Base-by-base conservation (phyloP, 208 protist species). In the Tritrichomonas foetus region DNA sequence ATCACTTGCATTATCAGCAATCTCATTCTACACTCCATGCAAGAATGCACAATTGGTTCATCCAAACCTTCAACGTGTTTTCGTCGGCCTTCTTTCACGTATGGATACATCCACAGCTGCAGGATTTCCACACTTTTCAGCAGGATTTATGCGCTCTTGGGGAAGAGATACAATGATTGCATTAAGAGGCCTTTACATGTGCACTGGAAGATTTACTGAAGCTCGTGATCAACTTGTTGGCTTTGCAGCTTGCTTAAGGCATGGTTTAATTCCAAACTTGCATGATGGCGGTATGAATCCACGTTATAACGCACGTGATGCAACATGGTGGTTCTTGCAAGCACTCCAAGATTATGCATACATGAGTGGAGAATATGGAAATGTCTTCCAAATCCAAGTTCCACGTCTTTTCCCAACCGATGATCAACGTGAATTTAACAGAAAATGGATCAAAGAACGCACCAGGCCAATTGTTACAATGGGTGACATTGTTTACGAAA, bases 221-320 rank as follows among this genome's bases (percentile, higher is more conserved):
- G 78, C 78, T 39, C 8, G 47, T 22, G 78, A 89, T 89, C 78
- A 89, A 20, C 30, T 89, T 9, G 44, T 89, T 39, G 41, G 47
- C 0, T 89, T 89, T 47, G 78, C 47, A 44, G 41, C 78, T 27
- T 89, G 78, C 30, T 39, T 89, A 3, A 25, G 78, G 30, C 78
- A 89, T 50, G 78, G 78, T 39, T 57, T 89, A 27, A 89, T 89
- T 61, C 78, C 78, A 39, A 89, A 89, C 30, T 16, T 89, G 0
- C 47, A 89, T 30, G 78, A 57, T 39, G 44, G 16, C 53, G 44
- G 78, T n/a, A 44, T 89, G 3, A 89, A 89, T 39, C 78, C 78
- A 89, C 41, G 78, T 39, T 89, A 89, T n/a, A 89, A 89, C 47
- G 41, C 78, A 89, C 25, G 78, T 39, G 78, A 89, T 89, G 78